Evolutionary conservation across 192 early-diverging fungal genomes (phyloP).

Genomic region (Entomortierella parvispora): DNA sequence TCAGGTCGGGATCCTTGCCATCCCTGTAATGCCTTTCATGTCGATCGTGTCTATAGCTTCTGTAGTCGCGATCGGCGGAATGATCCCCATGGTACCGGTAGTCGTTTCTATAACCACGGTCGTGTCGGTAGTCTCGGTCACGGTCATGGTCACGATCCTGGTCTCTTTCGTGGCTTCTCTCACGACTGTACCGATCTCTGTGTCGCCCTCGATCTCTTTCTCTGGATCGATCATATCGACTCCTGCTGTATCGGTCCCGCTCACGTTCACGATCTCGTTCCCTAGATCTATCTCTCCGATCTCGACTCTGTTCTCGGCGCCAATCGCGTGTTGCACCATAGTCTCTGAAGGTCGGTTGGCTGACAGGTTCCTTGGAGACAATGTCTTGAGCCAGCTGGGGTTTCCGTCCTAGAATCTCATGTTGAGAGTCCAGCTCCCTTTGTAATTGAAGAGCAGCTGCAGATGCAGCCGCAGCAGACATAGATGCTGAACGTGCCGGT

Average conservation of each 20-base stretch:
- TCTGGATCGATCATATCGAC: slow-evolving; percentile 39
- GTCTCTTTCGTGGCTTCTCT: slow-evolving; percentile 42
- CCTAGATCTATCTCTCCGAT: slow-evolving; percentile 40
- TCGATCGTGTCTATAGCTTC: slow-evolving; percentile 18
- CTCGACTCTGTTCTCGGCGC: slow-evolving; percentile 48
- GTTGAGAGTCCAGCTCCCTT: slow-evolving; percentile 39
- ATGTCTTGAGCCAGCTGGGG: slow-evolving; percentile 50
- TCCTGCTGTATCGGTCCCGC: slow-evolving; percentile 21
- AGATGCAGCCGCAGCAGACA: slow-evolving; percentile 39
- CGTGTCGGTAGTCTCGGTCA: slow-evolving; percentile 36
- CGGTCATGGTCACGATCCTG: slow-evolving; percentile 22
- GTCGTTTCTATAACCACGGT: slow-evolving; percentile 33
- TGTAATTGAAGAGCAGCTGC: slow-evolving; percentile 40
- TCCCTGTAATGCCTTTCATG: slow-evolving; percentile 30
- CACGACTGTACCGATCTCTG: slow-evolving; percentile 37
- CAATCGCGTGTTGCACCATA: slow-evolving; percentile 51
- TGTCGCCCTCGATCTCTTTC: slow-evolving; percentile 35
- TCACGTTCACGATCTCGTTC: slow-evolving; percentile 47
- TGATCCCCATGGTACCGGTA: slow-evolving; percentile 30
- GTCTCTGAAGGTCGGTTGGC: slow-evolving; percentile 40
- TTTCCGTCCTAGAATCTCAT: slow-evolving; percentile 47
- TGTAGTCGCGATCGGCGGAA: slow-evolving; percentile 27
- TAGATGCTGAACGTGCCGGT: slow-evolving; percentile 19
- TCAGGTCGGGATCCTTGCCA: slow-evolving; percentile 22
- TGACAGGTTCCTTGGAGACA: slow-evolving; percentile 37